Base-by-base conservation (phyloP, 305 asterid species). In the Fraxinus latifolia region DNA sequence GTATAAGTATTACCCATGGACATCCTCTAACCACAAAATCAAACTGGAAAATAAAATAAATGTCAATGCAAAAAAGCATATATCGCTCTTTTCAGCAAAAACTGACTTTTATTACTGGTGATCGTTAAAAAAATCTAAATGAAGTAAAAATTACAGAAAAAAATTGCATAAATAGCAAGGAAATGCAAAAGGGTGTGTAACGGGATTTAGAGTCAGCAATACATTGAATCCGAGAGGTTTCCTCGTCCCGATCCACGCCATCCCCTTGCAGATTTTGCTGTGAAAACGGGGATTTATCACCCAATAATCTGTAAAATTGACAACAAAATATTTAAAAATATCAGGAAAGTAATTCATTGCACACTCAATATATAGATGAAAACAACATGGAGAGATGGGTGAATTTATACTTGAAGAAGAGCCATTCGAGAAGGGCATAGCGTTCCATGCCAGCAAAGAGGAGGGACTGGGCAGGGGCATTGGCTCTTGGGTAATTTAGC, bases 381-480 rank as follows among this genome's bases (percentile, higher is more conserved):
- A 23, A 36, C 44, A 55, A 17, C 4, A 47, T 17, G 34, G 3
- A 72, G 37, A 79, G 21, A 15, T 2, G 14, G 1, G 25, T 31
- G 34, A 39, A 81, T 9, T 0, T 50, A 4, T 74, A 95, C 99
- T 94, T 95, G 93, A 95, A 95, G 90, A 94, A 94, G 79, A 95
- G 98, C 97, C 98, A 95, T 83, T 94, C 99, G 29, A 95, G 97
- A 82, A 95, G 97, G 71, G 98, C 98, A 68, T 95, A 94, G 78
- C 99, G 97, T 78, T 95, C 99, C 98, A 94, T 92, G 96, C 97
- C 98, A 86, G 99, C 99, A 70, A 94, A 95, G 87, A 95, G 99
- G 55, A 95, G 96, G 2, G 99, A 93, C 86, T 95, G 99, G 27
- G 98, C 92, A 67, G 99, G 97, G 3, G 97, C 97, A 87, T 92